Base-by-base conservation (phyloP, 176 grass and related monocot genomes). In the Thalia dealbata region DNA sequence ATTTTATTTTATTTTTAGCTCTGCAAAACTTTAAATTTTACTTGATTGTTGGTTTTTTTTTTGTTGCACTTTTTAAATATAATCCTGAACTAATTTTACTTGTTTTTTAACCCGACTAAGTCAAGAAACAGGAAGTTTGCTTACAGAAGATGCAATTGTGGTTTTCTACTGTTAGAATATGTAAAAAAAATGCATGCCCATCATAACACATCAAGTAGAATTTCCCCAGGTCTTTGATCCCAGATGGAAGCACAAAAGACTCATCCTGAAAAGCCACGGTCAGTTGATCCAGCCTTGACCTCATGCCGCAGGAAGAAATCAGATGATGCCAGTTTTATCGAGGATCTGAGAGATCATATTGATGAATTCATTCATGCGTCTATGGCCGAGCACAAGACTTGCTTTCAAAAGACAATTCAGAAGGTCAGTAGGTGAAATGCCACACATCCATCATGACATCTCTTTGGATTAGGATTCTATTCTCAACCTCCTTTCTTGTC, bases 311-410 rank as follows among this genome's bases (percentile, higher is more conserved):
- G 88, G 85, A 97, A 92, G 67, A 97, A 92, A 81, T 83, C 85
- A 1, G 85, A 87, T 18, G 82, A 88, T 66, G 87, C 67, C 16
- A 82, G 84, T 27, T 97, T 97, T 46, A 22, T 97, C 0, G 80
- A 87, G 71, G 93, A 97, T 65, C 41, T 92, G 82, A 97, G 62
- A 68, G 93, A 97, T 2, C 93, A 97, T 64, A 84, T 97, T 0
- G 93, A 97, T 11, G 89, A 97, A 44, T 97, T 97, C 76, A 78
- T 97, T 55, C 81, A 92, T 29, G 89, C 93, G 0, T 97, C 93
- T 41, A 84, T 97, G 93, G 93, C 92, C 72, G 93, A 97, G 73
- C 93, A 97, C 81, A 97, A 92, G 71, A 86, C 78, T 62, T 97
- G 93, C 81, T 92, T 97, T 74, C 81, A 88, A 71, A 92, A 97